Conservation (phyloP, 1,139 yeast genomes). For the Hansenula anomala region DNA sequence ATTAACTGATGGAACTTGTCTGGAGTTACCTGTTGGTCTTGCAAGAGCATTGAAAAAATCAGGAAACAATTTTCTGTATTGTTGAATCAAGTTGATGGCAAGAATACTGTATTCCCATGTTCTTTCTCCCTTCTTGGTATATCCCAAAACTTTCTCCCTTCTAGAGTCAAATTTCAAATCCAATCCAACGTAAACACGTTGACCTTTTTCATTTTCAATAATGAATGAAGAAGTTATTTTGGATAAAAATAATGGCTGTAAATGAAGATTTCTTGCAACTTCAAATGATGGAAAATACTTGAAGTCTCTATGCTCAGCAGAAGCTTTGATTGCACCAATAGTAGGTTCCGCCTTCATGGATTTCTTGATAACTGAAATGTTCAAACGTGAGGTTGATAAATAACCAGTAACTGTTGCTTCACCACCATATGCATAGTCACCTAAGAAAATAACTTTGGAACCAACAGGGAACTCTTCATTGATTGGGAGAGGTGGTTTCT, state of each 20-base stretch:
- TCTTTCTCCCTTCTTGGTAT: slow-evolving; percentile 59
- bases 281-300: slow-evolving; percentile 66
- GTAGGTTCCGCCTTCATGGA: slow-evolving; percentile 52
- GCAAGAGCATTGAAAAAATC: slow-evolving; percentile 42
- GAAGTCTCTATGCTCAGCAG: slow-evolving; percentile 49
- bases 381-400: slow-evolving; percentile 40
- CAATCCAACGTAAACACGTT: slow-evolving; percentile 72
- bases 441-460: slow-evolving; percentile 74
- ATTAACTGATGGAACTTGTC: neutral
- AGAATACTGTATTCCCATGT: slow-evolving; percentile 84
- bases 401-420: slow-evolving; percentile 72
- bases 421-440: slow-evolving; percentile 86
- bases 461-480: slow-evolving; percentile 77
- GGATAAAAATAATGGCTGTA: slow-evolving; percentile 66
- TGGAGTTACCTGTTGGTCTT: neutral
- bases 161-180: slow-evolving; percentile 79
- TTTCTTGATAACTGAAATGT: slow-evolving; percentile 51
- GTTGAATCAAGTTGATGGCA: slow-evolving; percentile 62
- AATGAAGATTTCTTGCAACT: slow-evolving; percentile 51
- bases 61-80: slow-evolving; percentile 61
- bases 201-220: slow-evolving; percentile 49
- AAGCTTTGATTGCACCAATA: slow-evolving; percentile 55
- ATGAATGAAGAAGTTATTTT: slow-evolving; percentile 71
- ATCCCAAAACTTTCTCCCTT: slow-evolving; percentile 83
- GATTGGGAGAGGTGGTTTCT: slow-evolving; percentile 73